These are phyloP conservation scores for Carallia brachiata DNA, from an alignment of 345 rosid genomes.

Conservation along the genomic window DNA sequence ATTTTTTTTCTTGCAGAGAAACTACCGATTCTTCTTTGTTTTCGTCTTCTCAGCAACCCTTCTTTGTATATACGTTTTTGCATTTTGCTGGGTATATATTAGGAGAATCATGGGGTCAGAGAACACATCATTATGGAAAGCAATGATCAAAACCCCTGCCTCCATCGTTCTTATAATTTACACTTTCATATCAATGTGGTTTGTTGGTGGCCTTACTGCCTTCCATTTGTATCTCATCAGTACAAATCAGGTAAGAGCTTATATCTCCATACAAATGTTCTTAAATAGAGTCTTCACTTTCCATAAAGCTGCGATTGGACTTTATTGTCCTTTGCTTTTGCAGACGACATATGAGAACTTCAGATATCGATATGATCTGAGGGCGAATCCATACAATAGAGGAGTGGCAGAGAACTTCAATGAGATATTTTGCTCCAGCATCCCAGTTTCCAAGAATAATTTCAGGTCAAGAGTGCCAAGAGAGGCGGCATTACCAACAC, in stretches of 20 bases:
- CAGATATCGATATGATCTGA: constrained; percentile 63
- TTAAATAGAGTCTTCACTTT: not conserved
- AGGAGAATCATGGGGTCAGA: constrained; percentile 60
- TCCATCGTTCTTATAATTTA: constrained; percentile 74
- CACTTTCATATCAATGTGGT: constrained; percentile 76
- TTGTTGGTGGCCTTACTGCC: constrained; percentile 90
- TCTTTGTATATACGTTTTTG: constrained; percentile 83
- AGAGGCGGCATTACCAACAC: constrained; percentile 65
- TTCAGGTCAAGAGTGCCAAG: constrained; percentile 65
- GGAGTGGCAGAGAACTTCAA: constrained; percentile 62
- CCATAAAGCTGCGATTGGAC: not conserved
- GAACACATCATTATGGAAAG: constrained; percentile 63
- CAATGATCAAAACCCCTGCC: constrained; percentile 79
- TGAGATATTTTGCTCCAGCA: constrained; percentile 68
- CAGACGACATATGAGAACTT: constrained; percentile 98
- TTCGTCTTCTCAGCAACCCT: constrained; percentile 71
- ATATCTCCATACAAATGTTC: not conserved
- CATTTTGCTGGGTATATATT: constrained; percentile 88
- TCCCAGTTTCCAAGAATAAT: constrained; percentile 65
- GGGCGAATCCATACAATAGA: constrained; percentile 67
- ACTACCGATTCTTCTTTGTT: constrained; percentile 95
- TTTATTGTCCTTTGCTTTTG: constrained; percentile 12
- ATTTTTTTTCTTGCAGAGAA: constrained; percentile 64
- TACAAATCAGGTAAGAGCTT: constrained; percentile 72
- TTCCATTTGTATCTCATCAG: constrained; percentile 87